These are phyloP conservation scores for Inga leiocalycina DNA, from an alignment of 306 rosid genomes.

Conservation along the genomic window DNA sequence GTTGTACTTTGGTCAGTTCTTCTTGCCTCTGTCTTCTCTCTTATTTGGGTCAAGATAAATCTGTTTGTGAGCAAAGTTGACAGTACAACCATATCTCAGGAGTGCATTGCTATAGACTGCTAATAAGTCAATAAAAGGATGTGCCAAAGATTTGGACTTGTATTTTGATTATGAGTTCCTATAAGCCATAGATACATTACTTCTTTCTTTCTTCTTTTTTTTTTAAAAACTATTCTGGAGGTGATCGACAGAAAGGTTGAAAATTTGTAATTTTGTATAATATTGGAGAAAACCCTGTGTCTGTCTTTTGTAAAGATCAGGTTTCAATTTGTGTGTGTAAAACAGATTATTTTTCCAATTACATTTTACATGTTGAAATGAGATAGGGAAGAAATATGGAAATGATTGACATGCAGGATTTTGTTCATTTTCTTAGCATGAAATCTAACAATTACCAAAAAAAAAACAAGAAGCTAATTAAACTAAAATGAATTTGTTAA, in stretches of 20 bases:
- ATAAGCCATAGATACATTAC: neutral
- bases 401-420: neutral
- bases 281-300: conserved; percentile 5
- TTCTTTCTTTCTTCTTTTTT: neutral
- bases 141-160: conserved; percentile 12
- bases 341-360: neutral
- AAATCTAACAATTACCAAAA: neutral
- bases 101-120: conserved; percentile 86
- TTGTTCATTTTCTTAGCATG: neutral
- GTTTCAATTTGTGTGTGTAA: neutral
- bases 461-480: no score
- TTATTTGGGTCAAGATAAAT: conserved; percentile 88
- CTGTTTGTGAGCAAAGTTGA: conserved; percentile 84
- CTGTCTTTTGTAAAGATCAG: neutral
- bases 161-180: conserved; percentile 24
- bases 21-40: conserved; percentile 93
- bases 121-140: conserved; percentile 30
- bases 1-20: conserved; percentile 97
- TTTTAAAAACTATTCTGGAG: conserved; percentile 6
- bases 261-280: conserved; percentile 12
- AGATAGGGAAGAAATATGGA: neutral
- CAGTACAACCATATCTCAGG: conserved; percentile 44
- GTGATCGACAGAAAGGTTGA: conserved; percentile 31
- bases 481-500: no score
- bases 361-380: neutral